Base-by-base conservation (phyloP, 176 grass and related monocot genomes). In the Aegilops bicornis region DNA sequence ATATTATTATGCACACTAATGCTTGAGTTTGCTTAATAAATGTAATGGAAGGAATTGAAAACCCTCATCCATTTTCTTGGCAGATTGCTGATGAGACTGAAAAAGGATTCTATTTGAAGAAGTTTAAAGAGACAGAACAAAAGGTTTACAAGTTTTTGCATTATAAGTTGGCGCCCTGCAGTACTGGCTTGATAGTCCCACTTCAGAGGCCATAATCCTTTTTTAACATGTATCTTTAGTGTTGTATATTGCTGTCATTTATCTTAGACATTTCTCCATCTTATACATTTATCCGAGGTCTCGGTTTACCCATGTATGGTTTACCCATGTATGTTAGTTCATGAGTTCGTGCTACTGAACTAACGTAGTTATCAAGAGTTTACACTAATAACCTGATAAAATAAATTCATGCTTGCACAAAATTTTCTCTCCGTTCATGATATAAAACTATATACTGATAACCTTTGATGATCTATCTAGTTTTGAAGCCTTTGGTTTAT, bases 61-160 rank as follows among this genome's bases (percentile, higher is more conserved):
- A 65, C 79, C 71, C 27, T 33, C 16, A 42, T 79, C 50, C n/a
- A 37, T 84, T 68, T 50, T 84, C 35, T 84, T 81, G 29, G 16
- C 71, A 85, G 85, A 23, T 70, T 72, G 7, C 48, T 20, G 77
- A 81, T 22, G 82, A 85, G 56, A 48, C 64, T 82, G 90, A 85
- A 56, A 91, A 82, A 62, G 39, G 23, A 78, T n/a, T 27, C 31
- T 29, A 14, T 88, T 88, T 77, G 20, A 88, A 52, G 61, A 87
- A 88, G 16, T 69, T 81, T 42, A 69, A 88, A 5, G 86, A 64
- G 25, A 71, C 52, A 71, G 59, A 85, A 78, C 77, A 88, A 13
- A 91, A 85, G 78, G 90, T 88, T 64, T 25, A 42, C 37, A 63
- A 42, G 6, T 43, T 58, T 71, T 71, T 79, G 59, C 30, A 61